Evolutionary conservation across 331 rosid genomes (phyloP).

Genomic region (Malus hybrid): DNA sequence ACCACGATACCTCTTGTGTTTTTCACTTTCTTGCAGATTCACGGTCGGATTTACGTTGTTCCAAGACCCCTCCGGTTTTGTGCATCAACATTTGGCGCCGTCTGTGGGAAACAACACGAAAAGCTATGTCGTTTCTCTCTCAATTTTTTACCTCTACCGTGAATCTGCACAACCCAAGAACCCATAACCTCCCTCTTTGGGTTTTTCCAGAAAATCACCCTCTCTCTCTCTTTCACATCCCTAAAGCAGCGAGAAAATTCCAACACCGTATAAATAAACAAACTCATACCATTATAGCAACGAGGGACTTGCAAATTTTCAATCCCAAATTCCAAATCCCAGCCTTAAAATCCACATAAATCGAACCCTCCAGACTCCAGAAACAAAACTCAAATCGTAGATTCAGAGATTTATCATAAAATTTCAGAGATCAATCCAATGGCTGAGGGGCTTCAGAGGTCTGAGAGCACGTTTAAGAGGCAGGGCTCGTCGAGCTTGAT

Average conservation of each 20-base stretch:
- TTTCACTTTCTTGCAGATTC: too few relatives aligned
- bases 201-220: too few relatives aligned
- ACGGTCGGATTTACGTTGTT: too few relatives aligned
- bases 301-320: neutral
- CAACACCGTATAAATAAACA: neutral
- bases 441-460: slow-evolving; percentile 52
- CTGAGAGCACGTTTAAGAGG: slow-evolving; percentile 64
- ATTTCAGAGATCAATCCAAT: slow-evolving; percentile 8
- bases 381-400: neutral
- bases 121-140: too few relatives aligned
- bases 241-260: neutral
- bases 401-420: neutral
- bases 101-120: too few relatives aligned
- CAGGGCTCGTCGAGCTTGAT: slow-evolving; percentile 74
- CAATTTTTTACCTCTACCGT: too few relatives aligned
- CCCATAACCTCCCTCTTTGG: too few relatives aligned
- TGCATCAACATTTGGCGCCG: too few relatives aligned
- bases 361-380: neutral
- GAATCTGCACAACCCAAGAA: too few relatives aligned
- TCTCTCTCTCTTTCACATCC: neutral
- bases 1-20: too few relatives aligned
- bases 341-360: neutral
- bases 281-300: neutral
- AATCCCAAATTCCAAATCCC: neutral
- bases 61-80: too few relatives aligned